phyloP scores from a whole-genome alignment of 1,284 basidiomycete genomes.

The Irpex rosettiformis region DNA sequence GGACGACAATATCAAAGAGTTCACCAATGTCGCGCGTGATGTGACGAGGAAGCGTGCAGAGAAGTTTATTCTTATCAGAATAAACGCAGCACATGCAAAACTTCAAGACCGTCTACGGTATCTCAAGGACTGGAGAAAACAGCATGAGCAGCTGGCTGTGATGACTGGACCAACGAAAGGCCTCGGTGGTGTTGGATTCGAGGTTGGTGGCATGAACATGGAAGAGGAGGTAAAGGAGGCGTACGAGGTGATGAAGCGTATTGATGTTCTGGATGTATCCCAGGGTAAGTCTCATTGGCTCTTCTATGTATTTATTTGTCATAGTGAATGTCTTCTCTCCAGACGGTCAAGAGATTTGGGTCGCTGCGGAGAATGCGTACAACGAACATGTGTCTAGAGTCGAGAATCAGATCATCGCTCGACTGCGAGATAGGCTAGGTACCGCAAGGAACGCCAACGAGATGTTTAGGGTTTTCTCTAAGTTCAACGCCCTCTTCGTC shows the following conservation, averaged over 20 bases:
- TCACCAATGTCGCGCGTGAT: conserved; percentile 95
- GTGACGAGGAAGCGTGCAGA: conserved; percentile 90
- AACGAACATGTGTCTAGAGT: conserved; percentile 97
- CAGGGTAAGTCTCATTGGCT: conserved; percentile 53
- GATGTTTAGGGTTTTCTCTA: conserved; percentile 99
- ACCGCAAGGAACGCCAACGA: conserved; percentile 97
- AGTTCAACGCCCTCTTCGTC: conserved; percentile 97
- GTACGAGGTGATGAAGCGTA: conserved; percentile 93
- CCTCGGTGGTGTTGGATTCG: conserved; percentile 65
- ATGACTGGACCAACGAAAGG: conserved; percentile 97
- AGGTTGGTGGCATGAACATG: conserved; percentile 89
- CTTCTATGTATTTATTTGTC: background rate
- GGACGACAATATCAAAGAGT: conserved; percentile 98
- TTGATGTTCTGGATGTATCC: conserved; percentile 94
- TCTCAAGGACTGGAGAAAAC: conserved; percentile 90
- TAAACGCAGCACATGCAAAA: conserved; percentile 87
- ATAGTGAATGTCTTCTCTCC: conserved; percentile 6
- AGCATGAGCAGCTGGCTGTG: conserved; percentile 95
- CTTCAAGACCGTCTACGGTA: conserved; percentile 89
- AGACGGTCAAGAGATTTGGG: conserved; percentile 99
- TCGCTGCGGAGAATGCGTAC: conserved; percentile 94
- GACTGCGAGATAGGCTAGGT: conserved; percentile 89
- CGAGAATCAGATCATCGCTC: conserved; percentile 97
- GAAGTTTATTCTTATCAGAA: conserved; percentile 97
- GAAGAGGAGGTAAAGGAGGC: conserved; percentile 95